These are phyloP conservation scores for Glycyrrhiza uralensis DNA, from an alignment of 306 rosid species.

Conservation along the genomic window DNA sequence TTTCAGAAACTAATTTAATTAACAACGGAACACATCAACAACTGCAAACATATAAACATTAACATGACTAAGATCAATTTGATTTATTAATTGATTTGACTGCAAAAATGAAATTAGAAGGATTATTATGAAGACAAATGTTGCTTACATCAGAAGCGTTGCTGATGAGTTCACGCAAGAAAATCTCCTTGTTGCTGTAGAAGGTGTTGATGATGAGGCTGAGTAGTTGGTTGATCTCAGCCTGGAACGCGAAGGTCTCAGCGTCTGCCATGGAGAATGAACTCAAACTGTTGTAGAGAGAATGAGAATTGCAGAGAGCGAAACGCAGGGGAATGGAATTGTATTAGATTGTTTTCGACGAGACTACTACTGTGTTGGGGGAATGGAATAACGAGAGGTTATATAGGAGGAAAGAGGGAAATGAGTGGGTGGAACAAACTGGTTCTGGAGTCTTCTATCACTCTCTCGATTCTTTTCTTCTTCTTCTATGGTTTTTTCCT, in stretches of 20 bases:
- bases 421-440: neutral
- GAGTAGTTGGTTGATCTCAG: slow-evolving; percentile 68
- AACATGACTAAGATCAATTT: neutral
- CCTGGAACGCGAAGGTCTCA: slow-evolving; percentile 71
- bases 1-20: no score
- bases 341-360: neutral
- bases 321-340: neutral
- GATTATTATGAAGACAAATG: no score
- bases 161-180: slow-evolving; percentile 65
- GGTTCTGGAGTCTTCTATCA: neutral
- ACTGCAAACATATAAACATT: no score
- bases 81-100: no score
- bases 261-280: slow-evolving; percentile 51
- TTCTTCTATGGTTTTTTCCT: neutral
- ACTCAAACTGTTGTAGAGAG: neutral
- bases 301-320: neutral
- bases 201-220: slow-evolving; percentile 70
- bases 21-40: no score
- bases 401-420: neutral
- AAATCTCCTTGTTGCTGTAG: slow-evolving; percentile 77
- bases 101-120: no score
- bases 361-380: neutral
- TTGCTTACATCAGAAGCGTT: slow-evolving; percentile 59
- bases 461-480: neutral
- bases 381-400: neutral